A percentile compares a stretch with the other conserved stretches of the same genome.
Evolutionary conservation across 2,329 filamentous ascomycete species (phyloP).

Genomic region (Elsinoe necatrix): DNA sequence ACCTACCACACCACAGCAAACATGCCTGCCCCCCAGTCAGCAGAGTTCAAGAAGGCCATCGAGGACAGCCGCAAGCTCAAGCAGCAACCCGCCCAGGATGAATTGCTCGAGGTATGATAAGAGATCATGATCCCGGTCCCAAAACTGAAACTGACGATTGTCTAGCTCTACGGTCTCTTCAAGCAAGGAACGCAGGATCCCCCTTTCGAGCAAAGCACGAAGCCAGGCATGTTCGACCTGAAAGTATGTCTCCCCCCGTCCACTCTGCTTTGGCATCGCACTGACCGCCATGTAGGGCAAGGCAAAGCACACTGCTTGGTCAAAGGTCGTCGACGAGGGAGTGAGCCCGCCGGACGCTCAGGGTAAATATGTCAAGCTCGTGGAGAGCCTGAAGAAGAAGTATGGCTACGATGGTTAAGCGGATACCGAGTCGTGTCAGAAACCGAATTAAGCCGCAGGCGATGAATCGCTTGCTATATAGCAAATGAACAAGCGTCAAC

Average conservation of each 20-base stretch:
- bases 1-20: not conserved
- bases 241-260: conserved; percentile 43
- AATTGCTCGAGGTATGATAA: conserved; percentile 49
- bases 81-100: conserved; percentile 53
- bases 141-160: not conserved
- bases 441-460: not conserved
- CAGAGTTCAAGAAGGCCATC: conserved; percentile 78
- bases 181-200: conserved; percentile 37
- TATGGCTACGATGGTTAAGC: conserved; percentile 59
- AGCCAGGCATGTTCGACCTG: conserved; percentile 62
- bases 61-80: conserved; percentile 60
- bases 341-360: conserved; percentile 59
- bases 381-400: conserved; percentile 62
- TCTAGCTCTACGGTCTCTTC: conserved; percentile 47
- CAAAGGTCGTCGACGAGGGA: conserved; percentile 57
- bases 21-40: conserved; percentile 20
- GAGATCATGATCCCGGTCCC: too few species aligned
- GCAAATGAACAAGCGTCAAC: not conserved
- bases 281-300: conserved; percentile 40
- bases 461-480: not conserved
- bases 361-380: conserved; percentile 63
- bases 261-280: not conserved
- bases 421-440: conserved; percentile 29
- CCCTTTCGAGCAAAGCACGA: conserved; percentile 32
- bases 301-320: conserved; percentile 72